These are phyloP conservation scores for Elasticomyces elasticus DNA, from an alignment of 495 filamentous ascomycete species.

Conservation along the genomic window DNA sequence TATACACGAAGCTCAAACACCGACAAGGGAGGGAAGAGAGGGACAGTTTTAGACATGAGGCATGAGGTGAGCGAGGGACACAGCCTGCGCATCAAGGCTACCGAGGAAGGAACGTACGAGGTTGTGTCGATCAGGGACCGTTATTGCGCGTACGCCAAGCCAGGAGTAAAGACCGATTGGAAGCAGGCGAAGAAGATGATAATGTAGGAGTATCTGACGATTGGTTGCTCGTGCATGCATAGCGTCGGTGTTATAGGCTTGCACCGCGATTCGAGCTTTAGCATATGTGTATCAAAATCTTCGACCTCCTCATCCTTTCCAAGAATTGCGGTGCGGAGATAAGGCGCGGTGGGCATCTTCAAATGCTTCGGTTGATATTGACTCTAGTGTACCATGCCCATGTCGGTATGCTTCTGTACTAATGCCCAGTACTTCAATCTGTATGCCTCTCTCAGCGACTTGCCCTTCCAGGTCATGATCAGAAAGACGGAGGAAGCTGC, in stretches of 20 bases:
- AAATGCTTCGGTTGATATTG: no score
- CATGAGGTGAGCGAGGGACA: slow-evolving; percentile 75
- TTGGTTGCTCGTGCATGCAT: neutral
- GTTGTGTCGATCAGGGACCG: slow-evolving; percentile 89
- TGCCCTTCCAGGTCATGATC: slow-evolving; percentile 48
- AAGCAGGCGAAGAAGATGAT: slow-evolving; percentile 12
- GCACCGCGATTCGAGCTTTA: no score
- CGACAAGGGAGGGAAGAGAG: slow-evolving; percentile 54
- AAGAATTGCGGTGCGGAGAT: no score
- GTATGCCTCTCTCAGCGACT: slow-evolving; percentile 27
- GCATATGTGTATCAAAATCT: no score
- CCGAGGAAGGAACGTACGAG: slow-evolving; percentile 92
- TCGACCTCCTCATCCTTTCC: no score
- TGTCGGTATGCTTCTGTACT: slow-evolving; percentile 7
- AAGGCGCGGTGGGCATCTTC: no score
- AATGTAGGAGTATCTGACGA: neutral
- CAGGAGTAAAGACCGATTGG: slow-evolving; percentile 26
- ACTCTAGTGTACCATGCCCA: slow-evolving; percentile 14
- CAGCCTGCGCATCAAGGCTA: slow-evolving; percentile 67
- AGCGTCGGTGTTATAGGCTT: neutral
- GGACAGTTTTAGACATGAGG: slow-evolving; percentile 75
- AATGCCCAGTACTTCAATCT: slow-evolving; percentile 10
- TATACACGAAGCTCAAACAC: slow-evolving; percentile 82
- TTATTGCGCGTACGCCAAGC: slow-evolving; percentile 73
- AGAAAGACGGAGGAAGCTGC: slow-evolving; percentile 44